Conservation (phyloP, 2,329 filamentous ascomycete species). For the Cladosporium sp. region DNA sequence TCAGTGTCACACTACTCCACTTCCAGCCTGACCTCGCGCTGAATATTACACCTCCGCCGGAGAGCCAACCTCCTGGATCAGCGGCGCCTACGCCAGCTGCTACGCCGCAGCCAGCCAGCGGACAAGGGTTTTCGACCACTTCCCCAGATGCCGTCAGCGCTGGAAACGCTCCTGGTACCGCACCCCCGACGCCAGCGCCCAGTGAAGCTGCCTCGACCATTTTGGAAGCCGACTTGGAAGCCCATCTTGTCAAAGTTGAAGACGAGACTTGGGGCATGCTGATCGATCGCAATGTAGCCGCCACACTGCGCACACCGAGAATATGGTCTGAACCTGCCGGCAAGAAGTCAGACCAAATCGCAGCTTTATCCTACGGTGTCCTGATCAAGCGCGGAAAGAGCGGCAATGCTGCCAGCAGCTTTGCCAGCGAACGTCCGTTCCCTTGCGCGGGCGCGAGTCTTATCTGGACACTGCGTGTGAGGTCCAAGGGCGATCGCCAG, state of each 20-base stretch:
- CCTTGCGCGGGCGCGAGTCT: constrained; percentile 39
- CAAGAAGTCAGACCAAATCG: constrained; percentile 15
- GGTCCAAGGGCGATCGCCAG: constrained; percentile 29
- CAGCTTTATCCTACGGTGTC: constrained; percentile 38
- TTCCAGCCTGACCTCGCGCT: neutral
- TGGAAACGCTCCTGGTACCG: constrained; percentile 13
- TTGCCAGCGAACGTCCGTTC: constrained; percentile 4
- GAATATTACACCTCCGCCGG: neutral
- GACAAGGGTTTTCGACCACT: neutral
- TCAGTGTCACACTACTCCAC: constrained; percentile 23
- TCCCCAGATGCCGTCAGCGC: neutral
- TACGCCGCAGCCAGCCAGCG: neutral
- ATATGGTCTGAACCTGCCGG: neutral
- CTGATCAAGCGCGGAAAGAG: constrained; percentile 38
- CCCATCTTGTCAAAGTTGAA: constrained; percentile 65
- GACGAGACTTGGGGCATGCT: constrained; percentile 76
- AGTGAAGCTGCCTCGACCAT: constrained; percentile 46
- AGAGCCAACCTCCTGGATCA: neutral
- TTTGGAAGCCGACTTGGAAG: constrained; percentile 54
- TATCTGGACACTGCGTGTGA: constrained; percentile 43
- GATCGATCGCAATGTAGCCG: constrained; percentile 38
- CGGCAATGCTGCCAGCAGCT: constrained; percentile 2
- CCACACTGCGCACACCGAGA: constrained; percentile 18
- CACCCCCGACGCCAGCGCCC: constrained; percentile 42
- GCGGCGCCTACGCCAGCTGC: constrained; percentile 4